Conservation (phyloP, 2,329 filamentous ascomycete species). For the Tolypocladium album region DNA sequence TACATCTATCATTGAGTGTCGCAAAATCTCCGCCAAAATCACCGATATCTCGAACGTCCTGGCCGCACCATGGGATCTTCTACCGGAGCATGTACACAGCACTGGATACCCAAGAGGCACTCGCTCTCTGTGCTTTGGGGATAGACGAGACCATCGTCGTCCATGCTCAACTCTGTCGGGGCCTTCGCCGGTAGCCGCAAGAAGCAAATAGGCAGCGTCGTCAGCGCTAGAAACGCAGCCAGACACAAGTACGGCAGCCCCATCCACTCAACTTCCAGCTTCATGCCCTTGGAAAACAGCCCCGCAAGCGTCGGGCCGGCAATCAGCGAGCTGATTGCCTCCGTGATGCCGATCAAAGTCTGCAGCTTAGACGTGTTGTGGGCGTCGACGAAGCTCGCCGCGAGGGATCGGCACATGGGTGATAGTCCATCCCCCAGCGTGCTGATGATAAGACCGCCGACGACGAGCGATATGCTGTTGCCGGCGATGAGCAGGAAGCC, state of each 20-base stretch:
- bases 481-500: conserved; percentile 12
- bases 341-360: conserved; percentile 15
- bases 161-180: background rate
- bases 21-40: background rate
- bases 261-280: conserved; percentile 10
- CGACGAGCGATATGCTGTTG: conserved; percentile 6
- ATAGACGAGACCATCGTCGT: background rate
- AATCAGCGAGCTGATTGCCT: conserved; percentile 12
- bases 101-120: background rate
- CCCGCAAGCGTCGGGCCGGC: conserved; percentile 14
- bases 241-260: conserved; percentile 14
- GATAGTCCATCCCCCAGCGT: conserved; percentile 9
- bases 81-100: background rate
- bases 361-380: conserved; percentile 15
- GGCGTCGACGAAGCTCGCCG: conserved; percentile 7
- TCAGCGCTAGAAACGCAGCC: conserved; percentile 1
- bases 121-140: background rate
- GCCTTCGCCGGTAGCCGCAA: background rate
- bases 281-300: conserved; percentile 13
- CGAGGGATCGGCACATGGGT: conserved; percentile 11
- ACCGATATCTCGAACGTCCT: background rate
- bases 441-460: conserved; percentile 11
- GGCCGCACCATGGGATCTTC: background rate
- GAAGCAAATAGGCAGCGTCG: conserved; percentile 1
- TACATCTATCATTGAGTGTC: background rate